Conservation (phyloP, 129 eudicot genomes). For the Chrysanthemum makinoi region DNA sequence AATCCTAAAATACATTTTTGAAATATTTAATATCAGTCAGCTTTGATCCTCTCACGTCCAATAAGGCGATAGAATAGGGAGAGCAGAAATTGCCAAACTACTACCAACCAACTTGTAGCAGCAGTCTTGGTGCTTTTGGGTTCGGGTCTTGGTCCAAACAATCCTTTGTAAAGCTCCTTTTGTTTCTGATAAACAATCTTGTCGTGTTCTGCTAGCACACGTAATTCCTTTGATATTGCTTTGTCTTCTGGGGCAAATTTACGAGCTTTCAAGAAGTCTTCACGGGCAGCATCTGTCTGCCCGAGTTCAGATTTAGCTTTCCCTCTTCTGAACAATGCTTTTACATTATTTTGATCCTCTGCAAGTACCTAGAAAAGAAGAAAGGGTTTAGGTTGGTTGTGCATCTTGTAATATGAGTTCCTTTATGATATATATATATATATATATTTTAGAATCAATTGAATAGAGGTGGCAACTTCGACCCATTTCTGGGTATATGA, state of each 20-base stretch:
- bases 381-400: neutral
- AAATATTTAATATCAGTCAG: conserved; percentile 30
- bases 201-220: conserved; percentile 80
- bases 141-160: conserved; percentile 82
- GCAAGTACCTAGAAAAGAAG: conserved; percentile 56
- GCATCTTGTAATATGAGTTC: neutral
- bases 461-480: neutral
- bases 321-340: conserved; percentile 89
- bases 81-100: conserved; percentile 80
- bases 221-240: conserved; percentile 68
- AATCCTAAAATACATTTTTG: neutral
- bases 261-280: conserved; percentile 80
- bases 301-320: conserved; percentile 95
- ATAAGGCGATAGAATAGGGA: conserved; percentile 55
- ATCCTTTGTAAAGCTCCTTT: conserved; percentile 90
- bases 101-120: conserved; percentile 45
- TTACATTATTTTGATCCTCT: conserved; percentile 83
- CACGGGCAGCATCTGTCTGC: conserved; percentile 91
- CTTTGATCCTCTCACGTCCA: conserved; percentile 41
- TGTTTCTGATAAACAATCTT: conserved; percentile 88
- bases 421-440: neutral
- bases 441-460: neutral
- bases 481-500: neutral
- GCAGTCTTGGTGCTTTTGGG: conserved; percentile 47
- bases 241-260: conserved; percentile 84